These are phyloP conservation scores for Rubia tinctorum DNA, from an alignment of 305 asterid genomes.

Conservation along the genomic window DNA sequence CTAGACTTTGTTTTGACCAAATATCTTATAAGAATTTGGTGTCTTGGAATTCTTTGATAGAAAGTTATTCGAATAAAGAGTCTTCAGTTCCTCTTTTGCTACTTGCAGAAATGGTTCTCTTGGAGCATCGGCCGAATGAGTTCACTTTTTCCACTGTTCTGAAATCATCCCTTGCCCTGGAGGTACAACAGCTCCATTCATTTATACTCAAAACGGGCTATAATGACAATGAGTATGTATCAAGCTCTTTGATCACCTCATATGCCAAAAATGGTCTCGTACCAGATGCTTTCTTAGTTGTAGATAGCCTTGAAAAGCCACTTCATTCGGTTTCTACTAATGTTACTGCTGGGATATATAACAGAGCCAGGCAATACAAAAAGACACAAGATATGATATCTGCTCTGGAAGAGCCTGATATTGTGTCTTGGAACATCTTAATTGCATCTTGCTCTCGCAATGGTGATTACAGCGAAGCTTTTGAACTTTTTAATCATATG, in stretches of 20 bases:
- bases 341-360: constrained; percentile 44
- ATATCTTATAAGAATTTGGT: constrained; percentile 46
- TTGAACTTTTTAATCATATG: constrained; percentile 56
- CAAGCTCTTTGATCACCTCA: constrained; percentile 40
- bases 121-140: constrained; percentile 42
- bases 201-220: constrained; percentile 40
- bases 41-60: constrained; percentile 59
- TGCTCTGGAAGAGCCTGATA: constrained; percentile 48
- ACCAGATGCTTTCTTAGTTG: constrained; percentile 37
- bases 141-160: constrained; percentile 42
- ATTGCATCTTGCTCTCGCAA: constrained; percentile 64
- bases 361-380: constrained; percentile 40
- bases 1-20: constrained; percentile 44
- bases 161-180: constrained; percentile 33
- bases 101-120: constrained; percentile 42
- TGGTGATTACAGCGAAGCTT: constrained; percentile 47
- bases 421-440: constrained; percentile 55
- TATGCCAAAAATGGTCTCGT: constrained; percentile 38
- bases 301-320: constrained; percentile 18
- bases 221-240: constrained; percentile 37
- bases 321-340: constrained; percentile 40
- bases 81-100: constrained; percentile 32
- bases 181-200: constrained; percentile 54
- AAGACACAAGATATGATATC: constrained; percentile 59
- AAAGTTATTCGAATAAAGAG: constrained; percentile 43